These are phyloP conservation scores for Suhomyces taliae DNA, from an alignment of 1,139 yeast genomes.

Conservation along the genomic window DNA sequence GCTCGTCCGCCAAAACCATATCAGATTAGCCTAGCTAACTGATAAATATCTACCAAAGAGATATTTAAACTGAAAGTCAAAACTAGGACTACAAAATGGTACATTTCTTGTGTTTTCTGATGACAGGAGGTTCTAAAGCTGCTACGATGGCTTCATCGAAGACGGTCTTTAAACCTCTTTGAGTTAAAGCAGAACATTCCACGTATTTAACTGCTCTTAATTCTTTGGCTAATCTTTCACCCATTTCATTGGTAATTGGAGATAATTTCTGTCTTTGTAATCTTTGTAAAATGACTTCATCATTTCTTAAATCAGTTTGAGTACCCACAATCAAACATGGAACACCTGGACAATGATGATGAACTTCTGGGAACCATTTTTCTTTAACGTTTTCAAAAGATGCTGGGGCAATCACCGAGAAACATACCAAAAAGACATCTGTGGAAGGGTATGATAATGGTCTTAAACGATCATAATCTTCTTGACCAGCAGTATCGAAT, in stretches of 20 bases:
- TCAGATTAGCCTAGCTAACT: slow-evolving; percentile 5
- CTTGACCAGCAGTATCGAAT: slow-evolving; percentile 98
- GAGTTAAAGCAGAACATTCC: slow-evolving; percentile 97
- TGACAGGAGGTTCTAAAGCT: slow-evolving; percentile 88
- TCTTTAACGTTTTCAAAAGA: slow-evolving; percentile 97
- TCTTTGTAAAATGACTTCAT: slow-evolving; percentile 85
- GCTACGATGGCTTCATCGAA: slow-evolving; percentile 98
- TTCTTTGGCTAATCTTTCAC: slow-evolving; percentile 90
- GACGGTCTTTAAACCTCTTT: slow-evolving; percentile 91
- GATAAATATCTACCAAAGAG: neutral
- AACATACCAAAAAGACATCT: slow-evolving; percentile 92
- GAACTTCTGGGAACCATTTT: slow-evolving; percentile 98
- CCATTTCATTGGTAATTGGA: slow-evolving; percentile 84
- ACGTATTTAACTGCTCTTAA: slow-evolving; percentile 94
- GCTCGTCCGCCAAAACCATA: neutral
- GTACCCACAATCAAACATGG: slow-evolving; percentile 97
- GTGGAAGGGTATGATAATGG: slow-evolving; percentile 97
- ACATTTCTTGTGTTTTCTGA: slow-evolving; percentile 82
- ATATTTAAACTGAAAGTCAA: no score
- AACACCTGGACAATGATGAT: slow-evolving; percentile 97
- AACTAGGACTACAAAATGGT: slow-evolving; percentile 27
- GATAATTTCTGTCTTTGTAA: slow-evolving; percentile 86
- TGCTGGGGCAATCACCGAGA: slow-evolving; percentile 94
- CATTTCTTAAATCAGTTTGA: slow-evolving; percentile 91
- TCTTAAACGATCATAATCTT: slow-evolving; percentile 95